Evolutionary conservation across 345 rosid genomes (phyloP).

Genomic region (Gossypium arboreum): DNA sequence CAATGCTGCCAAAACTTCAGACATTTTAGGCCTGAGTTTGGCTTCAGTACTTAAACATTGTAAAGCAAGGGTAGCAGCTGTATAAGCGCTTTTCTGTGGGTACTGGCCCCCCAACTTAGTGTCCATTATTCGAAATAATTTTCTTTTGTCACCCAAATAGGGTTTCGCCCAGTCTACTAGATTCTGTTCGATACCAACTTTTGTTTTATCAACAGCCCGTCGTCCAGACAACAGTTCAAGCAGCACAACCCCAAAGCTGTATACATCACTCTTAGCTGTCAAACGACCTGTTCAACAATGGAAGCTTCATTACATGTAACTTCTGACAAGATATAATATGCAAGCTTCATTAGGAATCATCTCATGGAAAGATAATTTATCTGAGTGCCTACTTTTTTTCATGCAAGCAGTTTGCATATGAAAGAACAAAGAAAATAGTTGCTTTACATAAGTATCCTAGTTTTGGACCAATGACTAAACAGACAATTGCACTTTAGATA

Average conservation of each 20-base stretch:
- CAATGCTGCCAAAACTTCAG: constrained; percentile 63
- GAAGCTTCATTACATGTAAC: constrained; percentile 17
- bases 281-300: constrained; percentile 64
- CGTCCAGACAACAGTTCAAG: constrained; percentile 87
- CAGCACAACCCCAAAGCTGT: constrained; percentile 93
- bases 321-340: background rate
- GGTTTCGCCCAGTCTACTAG: constrained; percentile 97
- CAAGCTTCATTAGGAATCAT: constrained; percentile 8
- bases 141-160: constrained; percentile 77
- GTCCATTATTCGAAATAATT: constrained; percentile 90
- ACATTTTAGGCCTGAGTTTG: constrained; percentile 82
- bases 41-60: constrained; percentile 63
- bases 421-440: background rate
- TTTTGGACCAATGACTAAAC: background rate
- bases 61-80: constrained; percentile 74
- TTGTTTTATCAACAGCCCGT: constrained; percentile 83
- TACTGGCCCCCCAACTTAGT: constrained; percentile 92
- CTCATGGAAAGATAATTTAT: background rate
- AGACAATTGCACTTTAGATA: background rate
- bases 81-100: constrained; percentile 77
- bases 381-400: background rate
- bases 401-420: background rate
- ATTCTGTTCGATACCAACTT: constrained; percentile 76
- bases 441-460: background rate
- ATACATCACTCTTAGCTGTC: constrained; percentile 90